Conservation (phyloP, 345 rosid species). For the Rhizophora apiculata region DNA sequence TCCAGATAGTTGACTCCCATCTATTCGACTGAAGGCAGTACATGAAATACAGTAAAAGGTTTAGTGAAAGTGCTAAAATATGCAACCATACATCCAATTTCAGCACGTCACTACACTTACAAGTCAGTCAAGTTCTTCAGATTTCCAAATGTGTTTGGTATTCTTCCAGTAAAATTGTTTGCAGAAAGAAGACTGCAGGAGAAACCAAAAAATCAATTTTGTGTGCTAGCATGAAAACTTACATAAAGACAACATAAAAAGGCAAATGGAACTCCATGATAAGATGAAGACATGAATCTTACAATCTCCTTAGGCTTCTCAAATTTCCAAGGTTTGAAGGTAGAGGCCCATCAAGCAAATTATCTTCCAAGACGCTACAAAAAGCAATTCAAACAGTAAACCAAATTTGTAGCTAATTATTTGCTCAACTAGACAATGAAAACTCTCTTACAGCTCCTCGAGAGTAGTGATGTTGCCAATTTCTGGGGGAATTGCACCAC, state of each 20-base stretch:
- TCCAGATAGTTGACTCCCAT: constrained; percentile 70
- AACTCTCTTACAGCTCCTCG: constrained; percentile 45
- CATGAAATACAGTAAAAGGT: background rate
- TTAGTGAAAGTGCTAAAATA: background rate
- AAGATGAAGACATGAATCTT: constrained; percentile 19
- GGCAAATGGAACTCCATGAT: background rate
- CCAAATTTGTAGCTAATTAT: background rate
- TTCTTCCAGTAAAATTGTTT: constrained; percentile 64
- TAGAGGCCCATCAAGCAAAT: constrained; percentile 57
- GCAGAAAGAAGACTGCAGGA: constrained; percentile 58
- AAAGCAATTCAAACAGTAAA: background rate
- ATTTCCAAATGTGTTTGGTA: constrained; percentile 65
- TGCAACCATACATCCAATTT: background rate
- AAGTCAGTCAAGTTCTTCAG: constrained; percentile 64
- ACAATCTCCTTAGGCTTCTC: constrained; percentile 48
- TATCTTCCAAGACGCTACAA: constrained; percentile 63
- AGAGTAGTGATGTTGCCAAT: constrained; percentile 58
- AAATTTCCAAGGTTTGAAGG: constrained; percentile 64
- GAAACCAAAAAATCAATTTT: background rate
- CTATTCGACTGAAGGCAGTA: constrained; percentile 56
- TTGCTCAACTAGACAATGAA: background rate
- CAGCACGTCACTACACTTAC: constrained; percentile 41
- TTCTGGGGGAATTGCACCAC: constrained; percentile 57
- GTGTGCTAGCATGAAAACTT: background rate
- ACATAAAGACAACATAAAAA: background rate